Conservation (phyloP, 805 yeast species). For the Candida suzukii region DNA sequence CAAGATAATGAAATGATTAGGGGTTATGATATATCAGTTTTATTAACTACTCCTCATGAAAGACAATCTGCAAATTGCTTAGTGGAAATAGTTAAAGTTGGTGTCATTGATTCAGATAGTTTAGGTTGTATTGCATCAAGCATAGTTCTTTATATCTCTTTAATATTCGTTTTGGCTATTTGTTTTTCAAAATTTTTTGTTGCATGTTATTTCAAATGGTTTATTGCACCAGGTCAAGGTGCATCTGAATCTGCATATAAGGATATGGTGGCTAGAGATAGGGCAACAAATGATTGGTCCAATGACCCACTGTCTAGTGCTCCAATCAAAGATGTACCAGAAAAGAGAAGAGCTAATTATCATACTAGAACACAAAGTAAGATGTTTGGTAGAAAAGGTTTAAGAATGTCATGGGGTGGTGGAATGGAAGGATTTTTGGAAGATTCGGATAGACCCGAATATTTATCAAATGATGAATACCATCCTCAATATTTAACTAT, state of each 20-base stretch:
- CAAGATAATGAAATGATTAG: conserved; percentile 43
- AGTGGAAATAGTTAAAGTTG: conserved; percentile 80
- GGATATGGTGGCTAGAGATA: conserved; percentile 55
- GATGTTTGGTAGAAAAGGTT: conserved; percentile 29
- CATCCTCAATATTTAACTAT: conserved; percentile 50
- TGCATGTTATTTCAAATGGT: conserved; percentile 89
- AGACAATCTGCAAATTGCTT: conserved; percentile 75
- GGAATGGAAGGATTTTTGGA: conserved; percentile 24
- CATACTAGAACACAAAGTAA: conserved; percentile 26
- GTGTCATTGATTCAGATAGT: conserved; percentile 80
- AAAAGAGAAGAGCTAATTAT: conserved; percentile 44
- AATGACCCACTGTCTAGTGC: conserved; percentile 50
- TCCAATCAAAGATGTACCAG: conserved; percentile 45
- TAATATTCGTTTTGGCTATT: conserved; percentile 78
- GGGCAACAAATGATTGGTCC: conserved; percentile 80
- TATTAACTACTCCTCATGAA: conserved; percentile 59
- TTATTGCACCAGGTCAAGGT: conserved; percentile 73
- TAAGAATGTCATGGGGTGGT: conserved; percentile 33
- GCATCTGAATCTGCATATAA: conserved; percentile 49
- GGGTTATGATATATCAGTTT: conserved; percentile 79
- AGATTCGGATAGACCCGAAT: neutral
- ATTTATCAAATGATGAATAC: conserved; percentile 17
- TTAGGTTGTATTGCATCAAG: conserved; percentile 92
- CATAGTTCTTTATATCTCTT: conserved; percentile 72
- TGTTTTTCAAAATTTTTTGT: conserved; percentile 71